Percentiles rank a stretch among this genome's conserved stretches.
phyloP scores from a whole-genome alignment of 768 basidiomycete species.

The Tephrocybe sp. region DNA sequence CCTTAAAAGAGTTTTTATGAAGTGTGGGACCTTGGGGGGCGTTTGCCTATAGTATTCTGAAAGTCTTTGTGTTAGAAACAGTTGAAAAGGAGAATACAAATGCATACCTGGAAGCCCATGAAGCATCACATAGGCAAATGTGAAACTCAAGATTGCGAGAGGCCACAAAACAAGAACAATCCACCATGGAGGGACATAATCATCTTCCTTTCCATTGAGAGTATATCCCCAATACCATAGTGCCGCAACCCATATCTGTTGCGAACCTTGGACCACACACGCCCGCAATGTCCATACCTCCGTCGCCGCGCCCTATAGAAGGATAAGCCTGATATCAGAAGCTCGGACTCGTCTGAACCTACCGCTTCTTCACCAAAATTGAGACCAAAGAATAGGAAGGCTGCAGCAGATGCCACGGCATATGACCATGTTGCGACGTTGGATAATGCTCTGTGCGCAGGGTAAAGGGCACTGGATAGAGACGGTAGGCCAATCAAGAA shows the following conservation, averaged over 20 bases:
- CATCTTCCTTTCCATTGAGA: constrained; percentile 55
- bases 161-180: constrained; percentile 85
- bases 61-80: constrained; percentile 13
- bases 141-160: constrained; percentile 67
- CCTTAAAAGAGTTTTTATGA: constrained; percentile 85
- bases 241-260: constrained; percentile 94
- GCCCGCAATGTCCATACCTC: constrained; percentile 93
- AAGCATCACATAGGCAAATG: constrained; percentile 82
- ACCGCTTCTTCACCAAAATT: constrained; percentile 98
- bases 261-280: constrained; percentile 91
- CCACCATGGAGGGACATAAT: constrained; percentile 76
- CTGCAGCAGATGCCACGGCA: constrained; percentile 89
- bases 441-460: constrained; percentile 66
- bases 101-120: constrained; percentile 80
- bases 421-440: constrained; percentile 89
- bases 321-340: constrained; percentile 7
- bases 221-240: constrained; percentile 95
- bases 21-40: constrained; percentile 93
- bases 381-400: constrained; percentile 91
- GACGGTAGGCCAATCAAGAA: constrained; percentile 90
- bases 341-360: constrained; percentile 21
- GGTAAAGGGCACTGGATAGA: constrained; percentile 54
- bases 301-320: constrained; percentile 78
- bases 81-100: neutral
- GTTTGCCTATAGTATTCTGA: constrained; percentile 88